Percentiles rank a stretch among this genome's conserved stretches.
phyloP scores from a whole-genome alignment of 768 basidiomycete species.

The Mycena rebaudengoi region DNA sequence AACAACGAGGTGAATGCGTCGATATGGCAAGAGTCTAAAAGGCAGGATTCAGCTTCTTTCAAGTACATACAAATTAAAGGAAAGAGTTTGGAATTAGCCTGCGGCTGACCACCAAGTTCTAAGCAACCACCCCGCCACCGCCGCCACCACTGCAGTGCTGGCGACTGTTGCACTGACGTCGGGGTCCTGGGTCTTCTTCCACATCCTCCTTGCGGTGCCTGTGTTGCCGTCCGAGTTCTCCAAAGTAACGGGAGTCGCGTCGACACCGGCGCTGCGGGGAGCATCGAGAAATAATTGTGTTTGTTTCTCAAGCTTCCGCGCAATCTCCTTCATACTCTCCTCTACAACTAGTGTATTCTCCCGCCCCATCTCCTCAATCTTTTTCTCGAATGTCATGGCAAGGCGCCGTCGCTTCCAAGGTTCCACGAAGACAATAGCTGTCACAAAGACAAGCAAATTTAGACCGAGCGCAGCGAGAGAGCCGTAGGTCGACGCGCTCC shows the following conservation, averaged over 20 bases:
- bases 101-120: too few species aligned
- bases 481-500: slow-evolving; percentile 94
- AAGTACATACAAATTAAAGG: too few species aligned
- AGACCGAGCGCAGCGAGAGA: slow-evolving; percentile 85
- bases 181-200: slow-evolving; percentile 26
- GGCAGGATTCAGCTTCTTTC: too few species aligned
- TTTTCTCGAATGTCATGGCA: slow-evolving; percentile 89
- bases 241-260: not conserved
- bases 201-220: not conserved
- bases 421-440: slow-evolving; percentile 91
- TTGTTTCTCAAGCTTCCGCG: slow-evolving; percentile 59
- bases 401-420: slow-evolving; percentile 93
- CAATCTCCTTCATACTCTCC: slow-evolving; percentile 57
- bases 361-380: slow-evolving; percentile 71
- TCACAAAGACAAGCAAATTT: slow-evolving; percentile 89
- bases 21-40: too few species aligned
- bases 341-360: slow-evolving; percentile 62
- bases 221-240: not conserved
- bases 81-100: too few species aligned
- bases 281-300: slow-evolving; percentile 38
- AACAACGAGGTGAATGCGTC: too few species aligned
- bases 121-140: too few species aligned
- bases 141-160: too few species aligned
- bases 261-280: slow-evolving; percentile 26
- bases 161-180: too few species aligned